Conservation (phyloP, 148 eudicot species). For the Suaeda aralocaspica region DNA sequence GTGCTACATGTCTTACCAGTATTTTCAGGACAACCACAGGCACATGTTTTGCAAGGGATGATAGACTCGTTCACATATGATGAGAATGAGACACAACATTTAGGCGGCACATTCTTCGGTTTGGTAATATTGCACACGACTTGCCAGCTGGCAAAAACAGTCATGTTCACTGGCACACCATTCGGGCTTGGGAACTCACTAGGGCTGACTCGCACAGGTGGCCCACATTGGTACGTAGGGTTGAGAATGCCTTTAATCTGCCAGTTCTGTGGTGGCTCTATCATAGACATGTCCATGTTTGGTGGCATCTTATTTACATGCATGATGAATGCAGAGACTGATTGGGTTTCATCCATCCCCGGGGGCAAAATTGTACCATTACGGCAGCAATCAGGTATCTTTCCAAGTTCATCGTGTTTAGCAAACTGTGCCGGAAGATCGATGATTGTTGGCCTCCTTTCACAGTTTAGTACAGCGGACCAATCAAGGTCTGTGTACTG, state of each 20-base stretch:
- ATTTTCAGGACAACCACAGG: constrained; percentile 53
- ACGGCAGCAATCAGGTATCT: constrained; percentile 55
- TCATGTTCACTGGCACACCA: constrained; percentile 29
- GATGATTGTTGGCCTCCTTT: constrained; percentile 50
- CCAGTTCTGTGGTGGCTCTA: constrained; percentile 65
- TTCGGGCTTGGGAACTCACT: constrained; percentile 49
- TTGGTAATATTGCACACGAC: constrained; percentile 52
- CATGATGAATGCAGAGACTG: constrained; percentile 49
- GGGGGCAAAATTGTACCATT: constrained; percentile 70
- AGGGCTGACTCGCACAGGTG: constrained; percentile 63
- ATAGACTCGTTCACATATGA: constrained; percentile 46
- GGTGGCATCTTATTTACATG: constrained; percentile 75
- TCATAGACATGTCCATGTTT: constrained; percentile 42
- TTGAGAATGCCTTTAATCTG: constrained; percentile 50
- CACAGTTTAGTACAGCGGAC: constrained; percentile 54
- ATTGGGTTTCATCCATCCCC: constrained; percentile 53
- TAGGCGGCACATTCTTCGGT: constrained; percentile 35
- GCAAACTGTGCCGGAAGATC: constrained; percentile 59
- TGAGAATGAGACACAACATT: constrained; percentile 50
- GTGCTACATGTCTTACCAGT: constrained; percentile 43
- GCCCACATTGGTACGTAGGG: constrained; percentile 62
- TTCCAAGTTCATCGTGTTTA: constrained; percentile 47
- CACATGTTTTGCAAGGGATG: constrained; percentile 56
- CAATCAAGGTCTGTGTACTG: constrained; percentile 45
- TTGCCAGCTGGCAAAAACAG: constrained; percentile 49